phyloP scores from a whole-genome alignment of 2,329 filamentous ascomycete genomes.

The Verticillium longisporum region DNA sequence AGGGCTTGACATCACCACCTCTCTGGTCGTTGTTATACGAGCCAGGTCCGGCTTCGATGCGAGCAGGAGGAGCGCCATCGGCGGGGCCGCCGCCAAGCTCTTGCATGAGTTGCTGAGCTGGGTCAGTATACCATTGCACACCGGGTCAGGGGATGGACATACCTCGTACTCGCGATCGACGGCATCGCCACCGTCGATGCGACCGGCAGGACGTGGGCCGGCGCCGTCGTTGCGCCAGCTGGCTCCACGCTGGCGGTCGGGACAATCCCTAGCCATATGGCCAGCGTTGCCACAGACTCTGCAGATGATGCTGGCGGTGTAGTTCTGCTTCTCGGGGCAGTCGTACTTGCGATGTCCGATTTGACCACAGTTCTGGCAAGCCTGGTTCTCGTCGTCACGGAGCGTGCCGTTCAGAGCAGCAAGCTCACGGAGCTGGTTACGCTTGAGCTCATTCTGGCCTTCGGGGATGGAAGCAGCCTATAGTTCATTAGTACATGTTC shows the following conservation, averaged over 20 bases:
- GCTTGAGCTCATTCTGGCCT: constrained; percentile 97
- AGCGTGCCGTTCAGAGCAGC: constrained; percentile 97
- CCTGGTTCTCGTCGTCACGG: constrained; percentile 97
- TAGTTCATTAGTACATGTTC: constrained; percentile 14
- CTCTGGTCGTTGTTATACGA: constrained; percentile 45
- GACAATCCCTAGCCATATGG: constrained; percentile 97
- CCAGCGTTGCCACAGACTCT: constrained; percentile 96
- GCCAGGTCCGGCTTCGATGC: constrained; percentile 79
- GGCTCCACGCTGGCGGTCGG: constrained; percentile 82
- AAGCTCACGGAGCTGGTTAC: constrained; percentile 95
- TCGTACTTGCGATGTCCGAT: constrained; percentile 99
- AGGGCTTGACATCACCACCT: constrained; percentile 65
- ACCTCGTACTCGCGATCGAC: constrained; percentile 95
- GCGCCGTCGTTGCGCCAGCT: constrained; percentile 82
- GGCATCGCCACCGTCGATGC: constrained; percentile 70
- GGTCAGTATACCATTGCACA: constrained; percentile 28
- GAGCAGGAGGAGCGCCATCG: constrained; percentile 57
- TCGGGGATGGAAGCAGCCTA: constrained; percentile 97
- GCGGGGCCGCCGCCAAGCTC: constrained; percentile 77
- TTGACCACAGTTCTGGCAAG: constrained; percentile 98
- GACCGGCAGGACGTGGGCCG: constrained; percentile 45
- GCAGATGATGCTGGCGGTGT: constrained; percentile 98
- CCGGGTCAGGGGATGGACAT: constrained; percentile 25
- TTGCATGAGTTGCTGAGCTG: constrained; percentile 81
- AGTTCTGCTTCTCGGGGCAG: constrained; percentile 95